Percentiles rank a stretch among this genome's conserved stretches.
phyloP scores from a whole-genome alignment of 768 basidiomycete species.

The Sarcodon aspratus region DNA sequence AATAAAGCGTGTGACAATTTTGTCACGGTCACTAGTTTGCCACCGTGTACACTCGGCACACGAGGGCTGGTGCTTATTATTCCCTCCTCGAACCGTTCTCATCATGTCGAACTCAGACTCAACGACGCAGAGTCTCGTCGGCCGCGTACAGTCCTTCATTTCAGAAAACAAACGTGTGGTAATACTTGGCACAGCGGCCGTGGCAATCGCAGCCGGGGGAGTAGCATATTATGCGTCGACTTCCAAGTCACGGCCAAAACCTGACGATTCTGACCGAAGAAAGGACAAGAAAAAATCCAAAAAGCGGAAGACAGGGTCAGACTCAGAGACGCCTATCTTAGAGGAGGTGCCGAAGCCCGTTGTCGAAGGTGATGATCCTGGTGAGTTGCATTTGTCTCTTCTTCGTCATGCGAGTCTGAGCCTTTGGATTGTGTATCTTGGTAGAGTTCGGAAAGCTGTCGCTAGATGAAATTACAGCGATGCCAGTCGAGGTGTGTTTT shows the following conservation, averaged over 20 bases:
- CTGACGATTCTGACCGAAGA: slow-evolving; percentile 31
- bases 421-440: slow-evolving; percentile 5
- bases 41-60: too few species aligned
- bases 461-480: slow-evolving; percentile 40
- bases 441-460: slow-evolving; percentile 34
- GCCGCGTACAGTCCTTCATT: slow-evolving; percentile 59
- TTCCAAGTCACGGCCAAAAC: slow-evolving; percentile 33
- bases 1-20: too few species aligned
- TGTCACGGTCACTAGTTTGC: too few species aligned
- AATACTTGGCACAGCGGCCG: slow-evolving; percentile 61
- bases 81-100: slow-evolving; percentile 10
- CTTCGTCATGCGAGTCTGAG: slow-evolving; percentile 1
- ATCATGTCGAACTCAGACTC: slow-evolving; percentile 18
- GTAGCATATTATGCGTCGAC: slow-evolving; percentile 67
- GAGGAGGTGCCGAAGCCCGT: slow-evolving; percentile 51
- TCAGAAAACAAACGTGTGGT: slow-evolving; percentile 73
- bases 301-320: slow-evolving; percentile 49
- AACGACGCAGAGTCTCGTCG: slow-evolving; percentile 28
- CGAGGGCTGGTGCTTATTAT: background rate
- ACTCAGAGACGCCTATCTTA: slow-evolving; percentile 62
- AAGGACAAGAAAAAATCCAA: slow-evolving; percentile 31
- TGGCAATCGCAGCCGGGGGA: slow-evolving; percentile 58
- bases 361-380: slow-evolving; percentile 15
- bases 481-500: slow-evolving; percentile 43
- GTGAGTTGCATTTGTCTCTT: slow-evolving; percentile 7